Base-by-base conservation (phyloP, 108 stramenopile genomes). In the Pseudonitzschia multistriata region DNA sequence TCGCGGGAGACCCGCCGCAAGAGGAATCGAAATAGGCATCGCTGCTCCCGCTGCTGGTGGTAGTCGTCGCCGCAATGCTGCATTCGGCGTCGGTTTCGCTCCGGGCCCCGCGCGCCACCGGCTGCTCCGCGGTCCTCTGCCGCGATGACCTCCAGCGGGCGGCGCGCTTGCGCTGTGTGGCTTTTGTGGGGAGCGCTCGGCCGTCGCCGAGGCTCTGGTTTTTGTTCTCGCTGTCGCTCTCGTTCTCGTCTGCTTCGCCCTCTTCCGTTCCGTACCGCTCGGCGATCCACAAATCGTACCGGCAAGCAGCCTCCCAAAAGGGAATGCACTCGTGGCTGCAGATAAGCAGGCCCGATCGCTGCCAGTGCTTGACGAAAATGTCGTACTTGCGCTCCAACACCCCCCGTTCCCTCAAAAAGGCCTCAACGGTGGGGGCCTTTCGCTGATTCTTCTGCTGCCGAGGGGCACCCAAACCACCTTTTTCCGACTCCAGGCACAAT, bases 311-410 rank as follows among this genome's bases (percentile, higher is more conserved):
- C 10, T 33, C n/a, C n/a, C 17, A n/a, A n/a, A 11, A n/a, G 0
- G 57, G 28, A 13, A 34, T 59, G 0, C 31, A 17, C 29, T 59
- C 57, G 35, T 59, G 25, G 35, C 33, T 30, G 7, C 5, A 30
- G 2, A 59, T 29, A 13, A 59, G 17, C 19, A 59, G 35, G 10
- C 57, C 57, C 31, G 57, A 59, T 14, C 35, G 57, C 11, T 59
- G 31, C 57, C 57, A 59, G 29, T 59, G 57, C 29, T 59, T 59
- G 57, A 29, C 35, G 35, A 33, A 59, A 3, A 59, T n/a, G 15
- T 35, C 7, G 31, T 33, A 35, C 29, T 59, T 59, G 31, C 31
- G 31, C n/a, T 59, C 11, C 19, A 29, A 36, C 57, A 59, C 35
- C 0, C 21, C 28, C 19, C 57, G 31, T 33, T 33, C 31, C 19